Evolutionary conservation across 2,329 filamentous ascomycete genomes (phyloP).

Genomic region (Macrophomina phaseolina): DNA sequence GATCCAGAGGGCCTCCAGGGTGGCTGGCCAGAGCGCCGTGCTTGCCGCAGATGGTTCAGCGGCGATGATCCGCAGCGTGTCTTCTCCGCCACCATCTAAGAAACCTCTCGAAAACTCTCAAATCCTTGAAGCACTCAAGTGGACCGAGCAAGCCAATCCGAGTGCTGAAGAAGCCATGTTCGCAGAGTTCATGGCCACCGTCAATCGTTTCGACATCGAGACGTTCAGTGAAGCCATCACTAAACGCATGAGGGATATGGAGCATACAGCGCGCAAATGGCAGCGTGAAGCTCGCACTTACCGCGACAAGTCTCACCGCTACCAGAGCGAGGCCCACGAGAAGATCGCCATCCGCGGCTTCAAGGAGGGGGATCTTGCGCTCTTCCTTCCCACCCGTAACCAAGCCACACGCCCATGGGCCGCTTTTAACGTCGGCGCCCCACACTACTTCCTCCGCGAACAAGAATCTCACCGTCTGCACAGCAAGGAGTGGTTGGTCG

Average conservation of each 20-base stretch:
- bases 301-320: slow-evolving; percentile 80
- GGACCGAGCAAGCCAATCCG: slow-evolving; percentile 73
- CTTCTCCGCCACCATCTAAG: slow-evolving; percentile 56
- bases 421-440: slow-evolving; percentile 96
- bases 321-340: slow-evolving; percentile 86
- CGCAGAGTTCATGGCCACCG: slow-evolving; percentile 71
- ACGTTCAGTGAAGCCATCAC: slow-evolving; percentile 83
- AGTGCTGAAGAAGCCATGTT: slow-evolving; percentile 76
- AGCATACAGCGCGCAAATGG: slow-evolving; percentile 91
- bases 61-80: slow-evolving; percentile 50
- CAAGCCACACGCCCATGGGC: slow-evolving; percentile 96
- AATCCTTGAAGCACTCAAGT: slow-evolving; percentile 78
- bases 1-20: slow-evolving; percentile 72
- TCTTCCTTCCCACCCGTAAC: slow-evolving; percentile 94
- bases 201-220: slow-evolving; percentile 83
- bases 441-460: slow-evolving; percentile 95
- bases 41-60: slow-evolving; percentile 43
- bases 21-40: slow-evolving; percentile 52
- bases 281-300: slow-evolving; percentile 87
- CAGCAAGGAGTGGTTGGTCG: slow-evolving; percentile 93
- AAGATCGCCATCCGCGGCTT: slow-evolving; percentile 97
- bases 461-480: slow-evolving; percentile 85
- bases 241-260: slow-evolving; percentile 90
- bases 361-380: slow-evolving; percentile 91
- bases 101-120: slow-evolving; percentile 65